Percentiles rank a stretch among this genome's conserved stretches.
Conservation (phyloP, 108 stramenopile genomes). For the Cyclotella kingstonii region DNA sequence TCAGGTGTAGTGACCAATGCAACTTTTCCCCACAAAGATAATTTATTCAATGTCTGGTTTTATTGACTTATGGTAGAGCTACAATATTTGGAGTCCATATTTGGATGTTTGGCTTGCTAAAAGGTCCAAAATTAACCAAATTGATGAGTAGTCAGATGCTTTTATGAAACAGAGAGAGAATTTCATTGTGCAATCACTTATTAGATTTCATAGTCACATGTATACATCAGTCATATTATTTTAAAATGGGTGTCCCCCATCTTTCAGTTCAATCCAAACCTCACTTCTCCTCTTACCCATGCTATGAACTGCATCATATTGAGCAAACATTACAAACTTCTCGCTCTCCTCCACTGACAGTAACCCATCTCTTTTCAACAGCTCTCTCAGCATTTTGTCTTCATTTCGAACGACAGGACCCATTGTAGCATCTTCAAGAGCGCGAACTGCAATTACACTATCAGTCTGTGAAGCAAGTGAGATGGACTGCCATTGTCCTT, state of each 20-base stretch:
- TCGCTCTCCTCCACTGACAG: constrained; percentile 25
- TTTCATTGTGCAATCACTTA: not conserved
- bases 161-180: not conserved
- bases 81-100: no score
- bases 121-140: no score
- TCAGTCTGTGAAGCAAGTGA: constrained; percentile 42
- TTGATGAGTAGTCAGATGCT: no score
- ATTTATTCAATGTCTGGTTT: no score
- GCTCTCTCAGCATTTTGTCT: constrained; percentile 53
- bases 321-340: constrained; percentile 69
- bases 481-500: constrained; percentile 51
- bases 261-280: constrained; percentile 83
- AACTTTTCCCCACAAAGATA: no score
- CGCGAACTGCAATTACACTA: constrained; percentile 69
- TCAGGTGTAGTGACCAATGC: no score
- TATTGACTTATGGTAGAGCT: no score
- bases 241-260: constrained; percentile 61
- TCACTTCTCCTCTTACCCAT: constrained; percentile 85
- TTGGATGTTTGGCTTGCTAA: no score
- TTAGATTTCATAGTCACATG: no score
- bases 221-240: no score
- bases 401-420: constrained; percentile 76
- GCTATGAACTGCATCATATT: constrained; percentile 89
- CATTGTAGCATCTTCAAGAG: constrained; percentile 76
- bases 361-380: constrained; percentile 67